Conservation (phyloP, 371 early-diverging fungal species). For the Actinomortierella wolfii region DNA sequence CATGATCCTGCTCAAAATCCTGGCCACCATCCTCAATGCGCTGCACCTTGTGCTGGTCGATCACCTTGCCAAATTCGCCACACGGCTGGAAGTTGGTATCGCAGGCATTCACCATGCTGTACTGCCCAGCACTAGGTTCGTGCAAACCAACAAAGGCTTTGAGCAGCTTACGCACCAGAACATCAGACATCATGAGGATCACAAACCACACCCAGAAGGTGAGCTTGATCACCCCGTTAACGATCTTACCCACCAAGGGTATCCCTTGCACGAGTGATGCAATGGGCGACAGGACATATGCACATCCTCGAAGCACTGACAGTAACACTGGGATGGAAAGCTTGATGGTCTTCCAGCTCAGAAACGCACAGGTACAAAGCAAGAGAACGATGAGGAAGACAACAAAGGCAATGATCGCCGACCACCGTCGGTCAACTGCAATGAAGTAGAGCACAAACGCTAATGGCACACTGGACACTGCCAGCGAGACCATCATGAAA, state of each 20-base stretch:
- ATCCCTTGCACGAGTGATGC: conserved; percentile 26
- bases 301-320: conserved; percentile 24
- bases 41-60: conserved; percentile 39
- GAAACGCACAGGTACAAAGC: conserved; percentile 43
- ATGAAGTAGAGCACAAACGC: conserved; percentile 38
- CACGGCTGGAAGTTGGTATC: conserved; percentile 46
- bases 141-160: conserved; percentile 40
- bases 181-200: conserved; percentile 40
- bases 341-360: conserved; percentile 44
- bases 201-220: conserved; percentile 41
- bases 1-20: conserved; percentile 40
- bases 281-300: conserved; percentile 29
- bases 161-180: conserved; percentile 37
- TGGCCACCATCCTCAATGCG: conserved; percentile 42
- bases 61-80: conserved; percentile 41
- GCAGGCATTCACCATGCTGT: conserved; percentile 40
- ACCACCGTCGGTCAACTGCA: conserved; percentile 29
- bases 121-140: conserved; percentile 43
- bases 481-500: conserved; percentile 41
- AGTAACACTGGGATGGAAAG: conserved; percentile 39
- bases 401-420: conserved; percentile 34
- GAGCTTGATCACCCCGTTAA: conserved; percentile 35
- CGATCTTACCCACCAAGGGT: conserved; percentile 37
- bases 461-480: conserved; percentile 39
- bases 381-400: conserved; percentile 35